Percentiles rank a stretch among this genome's conserved stretches.
These are phyloP conservation scores for Dipodascopsis uninucleata DNA, from an alignment of 805 yeast species.

Conservation along the genomic window DNA sequence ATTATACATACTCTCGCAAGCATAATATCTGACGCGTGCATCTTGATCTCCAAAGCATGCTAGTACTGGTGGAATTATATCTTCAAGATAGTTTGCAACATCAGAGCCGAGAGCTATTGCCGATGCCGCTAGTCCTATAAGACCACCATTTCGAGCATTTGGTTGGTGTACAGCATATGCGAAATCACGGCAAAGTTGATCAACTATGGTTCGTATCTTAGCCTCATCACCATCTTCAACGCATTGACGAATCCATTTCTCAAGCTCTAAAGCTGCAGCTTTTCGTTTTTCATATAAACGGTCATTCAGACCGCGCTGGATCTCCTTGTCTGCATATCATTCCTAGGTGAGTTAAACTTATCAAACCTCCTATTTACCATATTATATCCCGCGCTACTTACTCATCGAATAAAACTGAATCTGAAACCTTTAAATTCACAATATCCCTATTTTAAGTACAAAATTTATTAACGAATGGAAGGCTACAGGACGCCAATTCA, in stretches of 20 bases:
- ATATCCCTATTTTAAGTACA: too few species aligned
- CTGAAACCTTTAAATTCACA: too few species aligned
- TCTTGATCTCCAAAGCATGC: conserved; percentile 97
- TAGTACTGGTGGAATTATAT: conserved; percentile 85
- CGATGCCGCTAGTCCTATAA: conserved; percentile 92
- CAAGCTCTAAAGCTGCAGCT: conserved; percentile 63
- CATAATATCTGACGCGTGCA: conserved; percentile 93
- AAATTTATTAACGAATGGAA: too few species aligned
- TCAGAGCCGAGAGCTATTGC: conserved; percentile 89
- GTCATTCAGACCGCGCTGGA: conserved; percentile 66
- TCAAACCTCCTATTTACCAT: too few species aligned
- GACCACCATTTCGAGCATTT: conserved; percentile 88
- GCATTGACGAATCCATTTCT: conserved; percentile 69
- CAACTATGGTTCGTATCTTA: conserved; percentile 58
- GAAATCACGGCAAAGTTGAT: conserved; percentile 69
- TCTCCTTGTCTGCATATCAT: conserved; percentile 54
- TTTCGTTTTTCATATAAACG: conserved; percentile 74
- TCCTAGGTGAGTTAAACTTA: too few species aligned
- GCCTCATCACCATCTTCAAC: conserved; percentile 57
- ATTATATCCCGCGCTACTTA: too few species aligned
- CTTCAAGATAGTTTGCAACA: conserved; percentile 76
- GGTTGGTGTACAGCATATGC: conserved; percentile 83
- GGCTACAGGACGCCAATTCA: too few species aligned
- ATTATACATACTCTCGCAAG: conserved; percentile 92
- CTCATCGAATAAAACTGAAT: too few species aligned